Evolutionary conservation across 2,329 filamentous ascomycete genomes (phyloP).

Genomic region (Podosphaera xanthii): DNA sequence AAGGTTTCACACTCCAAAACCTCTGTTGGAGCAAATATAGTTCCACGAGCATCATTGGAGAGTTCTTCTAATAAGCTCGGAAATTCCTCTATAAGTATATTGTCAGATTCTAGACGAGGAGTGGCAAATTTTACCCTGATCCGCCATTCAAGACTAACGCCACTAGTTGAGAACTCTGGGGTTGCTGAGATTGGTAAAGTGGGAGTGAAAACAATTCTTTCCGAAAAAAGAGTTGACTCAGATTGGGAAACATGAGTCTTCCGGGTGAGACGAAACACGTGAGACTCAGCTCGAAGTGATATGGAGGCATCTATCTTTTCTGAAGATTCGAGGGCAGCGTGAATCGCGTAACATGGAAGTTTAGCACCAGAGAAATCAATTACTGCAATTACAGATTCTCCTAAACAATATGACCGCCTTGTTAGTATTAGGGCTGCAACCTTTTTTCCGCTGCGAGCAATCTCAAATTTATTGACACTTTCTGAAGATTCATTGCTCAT

Average conservation of each 20-base stretch:
- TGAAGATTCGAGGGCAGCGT: conserved; percentile 63
- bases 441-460: conserved; percentile 73
- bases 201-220: conserved; percentile 56
- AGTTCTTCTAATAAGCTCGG: conserved; percentile 51
- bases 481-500: conserved; percentile 42
- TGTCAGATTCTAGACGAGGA: conserved; percentile 25
- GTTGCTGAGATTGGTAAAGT: conserved; percentile 67
- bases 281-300: conserved; percentile 64
- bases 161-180: conserved; percentile 79
- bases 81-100: conserved; percentile 17
- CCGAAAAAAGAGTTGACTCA: conserved; percentile 63
- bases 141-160: conserved; percentile 72
- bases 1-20: conserved; percentile 69
- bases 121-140: conserved; percentile 84
- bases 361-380: conserved; percentile 64
- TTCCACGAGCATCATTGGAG: conserved; percentile 54
- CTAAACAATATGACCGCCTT: conserved; percentile 68
- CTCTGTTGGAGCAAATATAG: conserved; percentile 56
- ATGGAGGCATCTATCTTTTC: conserved; percentile 64
- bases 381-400: conserved; percentile 63
- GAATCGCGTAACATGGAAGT: conserved; percentile 67
- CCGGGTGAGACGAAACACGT: conserved; percentile 67
- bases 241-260: conserved; percentile 57
- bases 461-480: conserved; percentile 84
- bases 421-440: conserved; percentile 80